A percentile compares a stretch with the other conserved stretches of the same genome.
Conservation (phyloP, 2,329 filamentous ascomycete genomes). For the Apiospora koreana region DNA sequence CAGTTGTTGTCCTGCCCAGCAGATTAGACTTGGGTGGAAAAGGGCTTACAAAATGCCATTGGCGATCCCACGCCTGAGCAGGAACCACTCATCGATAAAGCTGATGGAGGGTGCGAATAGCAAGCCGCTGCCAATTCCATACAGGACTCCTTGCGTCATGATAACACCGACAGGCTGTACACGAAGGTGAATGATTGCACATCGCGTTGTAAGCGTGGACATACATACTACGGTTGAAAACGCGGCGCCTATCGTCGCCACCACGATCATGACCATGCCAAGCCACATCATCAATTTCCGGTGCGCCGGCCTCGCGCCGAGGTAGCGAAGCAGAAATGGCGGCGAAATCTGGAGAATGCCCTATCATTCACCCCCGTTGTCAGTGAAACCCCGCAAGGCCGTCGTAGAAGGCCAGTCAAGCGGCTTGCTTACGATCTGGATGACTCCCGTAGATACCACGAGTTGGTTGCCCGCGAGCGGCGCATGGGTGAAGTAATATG, state of each 20-base stretch:
- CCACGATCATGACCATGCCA: background rate
- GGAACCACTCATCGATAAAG: constrained; percentile 10
- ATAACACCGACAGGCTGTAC: too few species aligned
- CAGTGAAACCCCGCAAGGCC: too few species aligned
- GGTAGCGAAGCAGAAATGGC: constrained; percentile 6
- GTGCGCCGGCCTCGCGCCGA: background rate
- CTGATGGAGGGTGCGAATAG: background rate
- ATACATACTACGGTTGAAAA: constrained; percentile 6
- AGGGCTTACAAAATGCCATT: constrained; percentile 6
- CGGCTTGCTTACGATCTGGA: constrained; percentile 4
- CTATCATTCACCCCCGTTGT: background rate
- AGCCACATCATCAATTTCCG: constrained; percentile 6
- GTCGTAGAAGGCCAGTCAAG: too few species aligned
- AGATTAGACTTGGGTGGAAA: too few species aligned
- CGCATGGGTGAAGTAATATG: constrained; percentile 1
- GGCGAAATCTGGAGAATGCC: constrained; percentile 7
- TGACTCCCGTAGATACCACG: constrained; percentile 6
- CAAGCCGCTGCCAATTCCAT: constrained; percentile 3
- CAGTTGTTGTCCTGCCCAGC: too few species aligned
- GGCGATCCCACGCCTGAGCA: background rate
- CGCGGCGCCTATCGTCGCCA: background rate
- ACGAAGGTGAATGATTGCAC: background rate
- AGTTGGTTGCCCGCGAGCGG: constrained; percentile 8
- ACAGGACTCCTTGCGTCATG: background rate
- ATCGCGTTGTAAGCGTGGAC: background rate